phyloP scores from a whole-genome alignment of 306 rosid species.

The Sophora flavescens region DNA sequence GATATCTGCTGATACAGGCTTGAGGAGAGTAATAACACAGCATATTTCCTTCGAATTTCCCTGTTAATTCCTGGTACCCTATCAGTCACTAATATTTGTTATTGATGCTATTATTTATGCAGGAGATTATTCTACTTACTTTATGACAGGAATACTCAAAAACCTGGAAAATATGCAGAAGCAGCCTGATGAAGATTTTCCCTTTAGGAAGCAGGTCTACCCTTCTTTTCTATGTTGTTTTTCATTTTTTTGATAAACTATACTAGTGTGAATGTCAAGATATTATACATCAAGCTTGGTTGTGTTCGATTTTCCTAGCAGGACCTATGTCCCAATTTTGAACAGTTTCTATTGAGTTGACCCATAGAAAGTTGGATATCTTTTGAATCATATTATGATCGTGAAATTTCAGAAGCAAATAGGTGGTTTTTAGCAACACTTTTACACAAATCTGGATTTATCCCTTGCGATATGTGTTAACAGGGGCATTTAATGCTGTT shows the following conservation, averaged over 20 bases:
- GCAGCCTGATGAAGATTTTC: conserved; percentile 82
- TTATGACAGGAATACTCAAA: conserved; percentile 60
- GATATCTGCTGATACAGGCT: too few species aligned
- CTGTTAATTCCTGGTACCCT: too few species aligned
- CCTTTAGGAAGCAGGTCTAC: conserved; percentile 80
- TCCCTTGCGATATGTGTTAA: background rate
- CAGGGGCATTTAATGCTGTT: conserved; percentile 6
- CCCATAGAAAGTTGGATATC: background rate
- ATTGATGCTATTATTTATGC: conserved; percentile 38
- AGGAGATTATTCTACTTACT: conserved; percentile 72
- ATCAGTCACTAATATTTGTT: conserved; percentile 6
- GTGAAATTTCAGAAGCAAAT: conserved; percentile 5
- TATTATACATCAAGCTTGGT: background rate
- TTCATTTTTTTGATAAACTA: background rate
- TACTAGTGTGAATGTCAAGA: background rate
- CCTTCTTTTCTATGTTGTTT: background rate
- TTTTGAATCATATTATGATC: background rate
- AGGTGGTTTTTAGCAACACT: background rate
- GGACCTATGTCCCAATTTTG: conserved; percentile 31
- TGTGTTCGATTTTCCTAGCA: conserved; percentile 9
- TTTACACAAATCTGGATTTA: conserved; percentile 13
- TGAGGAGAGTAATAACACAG: too few species aligned
- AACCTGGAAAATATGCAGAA: conserved; percentile 60
- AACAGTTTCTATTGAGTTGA: background rate
- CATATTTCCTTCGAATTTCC: too few species aligned